phyloP scores from a whole-genome alignment of 257 asterid species.

The Solanum raphanifolium region DNA sequence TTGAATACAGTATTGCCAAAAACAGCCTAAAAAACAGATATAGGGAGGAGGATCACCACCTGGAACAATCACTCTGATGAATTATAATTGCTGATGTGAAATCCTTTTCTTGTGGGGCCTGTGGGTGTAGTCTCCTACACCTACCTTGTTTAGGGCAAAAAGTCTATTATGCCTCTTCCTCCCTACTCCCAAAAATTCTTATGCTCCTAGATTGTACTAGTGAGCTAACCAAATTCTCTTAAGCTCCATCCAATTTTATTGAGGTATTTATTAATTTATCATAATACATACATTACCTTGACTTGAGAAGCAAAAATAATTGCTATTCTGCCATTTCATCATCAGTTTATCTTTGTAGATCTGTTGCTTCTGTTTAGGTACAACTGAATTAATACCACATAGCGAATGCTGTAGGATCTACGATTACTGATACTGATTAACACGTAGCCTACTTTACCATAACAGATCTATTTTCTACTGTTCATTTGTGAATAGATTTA shows the following conservation, averaged over 20 bases:
- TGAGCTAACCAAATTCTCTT: background rate
- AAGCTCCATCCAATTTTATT: background rate
- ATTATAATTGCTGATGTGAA: background rate
- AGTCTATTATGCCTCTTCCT: background rate
- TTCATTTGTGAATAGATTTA: background rate
- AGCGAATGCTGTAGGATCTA: background rate
- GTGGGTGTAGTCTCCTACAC: background rate
- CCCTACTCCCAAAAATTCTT: background rate
- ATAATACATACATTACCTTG: background rate
- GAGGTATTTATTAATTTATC: background rate
- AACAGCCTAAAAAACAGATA: background rate
- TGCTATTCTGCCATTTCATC: too few relatives aligned
- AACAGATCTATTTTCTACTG: background rate
- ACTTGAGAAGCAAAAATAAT: background rate
- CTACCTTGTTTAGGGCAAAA: background rate
- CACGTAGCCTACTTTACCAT: background rate
- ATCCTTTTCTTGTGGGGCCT: background rate
- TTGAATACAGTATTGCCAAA: background rate
- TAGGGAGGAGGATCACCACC: background rate
- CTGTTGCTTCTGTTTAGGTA: too few relatives aligned
- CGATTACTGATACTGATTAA: background rate
- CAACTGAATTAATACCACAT: too few relatives aligned
- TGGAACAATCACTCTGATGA: background rate
- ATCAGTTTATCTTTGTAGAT: too few relatives aligned
- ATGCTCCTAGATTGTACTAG: background rate